phyloP scores from a whole-genome alignment of 345 rosid species.

The Boechera retrofracta region DNA sequence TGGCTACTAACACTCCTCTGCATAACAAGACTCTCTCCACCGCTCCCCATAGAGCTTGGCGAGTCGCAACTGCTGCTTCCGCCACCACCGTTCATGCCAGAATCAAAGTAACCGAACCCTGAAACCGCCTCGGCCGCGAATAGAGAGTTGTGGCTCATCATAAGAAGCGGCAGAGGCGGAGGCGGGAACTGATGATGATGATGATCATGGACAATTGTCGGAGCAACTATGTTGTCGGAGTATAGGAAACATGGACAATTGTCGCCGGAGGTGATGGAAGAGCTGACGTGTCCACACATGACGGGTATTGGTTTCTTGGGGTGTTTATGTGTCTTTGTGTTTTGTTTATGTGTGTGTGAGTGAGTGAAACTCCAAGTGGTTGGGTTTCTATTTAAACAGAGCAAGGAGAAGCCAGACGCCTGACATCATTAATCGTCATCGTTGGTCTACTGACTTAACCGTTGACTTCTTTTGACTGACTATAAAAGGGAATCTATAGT shows the following conservation, averaged over 20 bases:
- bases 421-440: slow-evolving; percentile 52
- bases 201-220: not conserved
- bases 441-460: slow-evolving; percentile 10
- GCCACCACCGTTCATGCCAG: slow-evolving; percentile 47
- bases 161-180: slow-evolving; percentile 44
- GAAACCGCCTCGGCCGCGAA: slow-evolving; percentile 34
- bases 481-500: slow-evolving; percentile 9
- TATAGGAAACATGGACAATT: slow-evolving; percentile 36
- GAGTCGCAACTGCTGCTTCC: slow-evolving; percentile 66
- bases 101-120: slow-evolving; percentile 43
- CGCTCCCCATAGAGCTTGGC: slow-evolving; percentile 60
- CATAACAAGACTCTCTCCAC: slow-evolving; percentile 48
- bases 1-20: slow-evolving; percentile 80
- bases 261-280: slow-evolving; percentile 33
- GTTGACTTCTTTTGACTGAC: slow-evolving; percentile 53
- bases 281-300: slow-evolving; percentile 55
- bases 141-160: slow-evolving; percentile 45
- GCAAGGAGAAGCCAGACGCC: slow-evolving; percentile 9
- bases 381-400: slow-evolving; percentile 47
- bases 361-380: slow-evolving; percentile 39
- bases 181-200: slow-evolving; percentile 47
- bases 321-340: slow-evolving; percentile 9
- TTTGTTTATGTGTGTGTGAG: slow-evolving; percentile 4
- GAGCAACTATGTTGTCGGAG: slow-evolving; percentile 33
- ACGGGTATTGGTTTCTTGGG: slow-evolving; percentile 1